These are phyloP conservation scores for Boletus patriciae DNA, from an alignment of 768 basidiomycete genomes.

Conservation along the genomic window DNA sequence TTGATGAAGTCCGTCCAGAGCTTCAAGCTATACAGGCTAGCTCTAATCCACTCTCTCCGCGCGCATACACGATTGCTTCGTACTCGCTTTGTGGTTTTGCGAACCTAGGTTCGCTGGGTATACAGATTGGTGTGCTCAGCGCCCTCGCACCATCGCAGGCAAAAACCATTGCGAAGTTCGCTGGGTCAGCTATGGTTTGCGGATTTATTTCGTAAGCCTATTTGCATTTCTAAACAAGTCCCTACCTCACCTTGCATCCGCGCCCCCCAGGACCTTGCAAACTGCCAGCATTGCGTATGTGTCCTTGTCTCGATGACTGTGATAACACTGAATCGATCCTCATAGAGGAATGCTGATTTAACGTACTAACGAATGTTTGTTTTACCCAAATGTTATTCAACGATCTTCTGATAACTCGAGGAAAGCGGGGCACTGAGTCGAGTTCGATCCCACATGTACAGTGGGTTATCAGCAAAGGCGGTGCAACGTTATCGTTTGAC, in stretches of 20 bases:
- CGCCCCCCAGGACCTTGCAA: conserved; percentile 44
- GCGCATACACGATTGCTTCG: conserved; percentile 78
- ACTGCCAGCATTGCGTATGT: conserved; percentile 60
- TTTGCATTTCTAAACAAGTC: background rate
- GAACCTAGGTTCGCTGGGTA: conserved; percentile 82
- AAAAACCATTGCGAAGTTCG: conserved; percentile 68
- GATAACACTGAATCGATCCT: conserved; percentile 17
- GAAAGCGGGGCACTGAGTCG: background rate
- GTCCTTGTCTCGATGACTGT: background rate
- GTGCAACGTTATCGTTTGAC: no score
- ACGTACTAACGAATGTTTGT: conserved; percentile 19
- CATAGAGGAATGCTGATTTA: conserved; percentile 49
- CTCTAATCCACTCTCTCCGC: conserved; percentile 58
- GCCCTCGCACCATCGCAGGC: conserved; percentile 68
- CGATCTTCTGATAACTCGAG: no score
- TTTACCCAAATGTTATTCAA: background rate
- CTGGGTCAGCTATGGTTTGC: conserved; percentile 67
- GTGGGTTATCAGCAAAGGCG: background rate
- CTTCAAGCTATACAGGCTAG: conserved; percentile 46
- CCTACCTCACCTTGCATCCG: background rate
- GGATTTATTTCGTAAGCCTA: conserved; percentile 56
- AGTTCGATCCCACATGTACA: conserved; percentile 1
- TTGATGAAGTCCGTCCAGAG: conserved; percentile 26
- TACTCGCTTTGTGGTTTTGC: conserved; percentile 93
- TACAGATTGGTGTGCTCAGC: conserved; percentile 76